phyloP scores from a whole-genome alignment of 139 green algal genomes.

The Chlamydomonas schloesseri region DNA sequence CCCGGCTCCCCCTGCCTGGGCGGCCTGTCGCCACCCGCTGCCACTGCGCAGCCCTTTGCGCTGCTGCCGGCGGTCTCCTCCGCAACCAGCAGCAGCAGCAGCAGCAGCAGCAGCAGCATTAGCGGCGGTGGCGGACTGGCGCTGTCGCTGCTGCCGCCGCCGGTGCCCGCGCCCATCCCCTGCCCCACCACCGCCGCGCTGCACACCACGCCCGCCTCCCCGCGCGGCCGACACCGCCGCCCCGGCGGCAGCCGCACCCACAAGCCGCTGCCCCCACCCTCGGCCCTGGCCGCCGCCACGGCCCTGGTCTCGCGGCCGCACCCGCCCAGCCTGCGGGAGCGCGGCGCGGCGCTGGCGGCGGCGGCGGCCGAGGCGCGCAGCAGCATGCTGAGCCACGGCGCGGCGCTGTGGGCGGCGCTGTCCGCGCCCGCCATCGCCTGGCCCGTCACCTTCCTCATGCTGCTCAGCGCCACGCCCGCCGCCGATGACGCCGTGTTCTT shows the following conservation, averaged over 20 bases:
- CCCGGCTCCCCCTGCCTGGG: no score
- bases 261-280: neutral
- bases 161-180: neutral
- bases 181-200: neutral
- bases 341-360: neutral
- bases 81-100: no score
- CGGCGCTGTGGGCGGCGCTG: conserved; percentile 46
- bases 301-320: neutral
- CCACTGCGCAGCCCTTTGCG: no score
- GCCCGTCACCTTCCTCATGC: conserved; percentile 46
- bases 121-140: no score
- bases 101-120: no score
- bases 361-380: neutral
- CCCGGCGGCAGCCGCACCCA: neutral
- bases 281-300: no score
- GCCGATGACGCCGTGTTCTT: conserved; percentile 49
- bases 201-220: neutral
- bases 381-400: neutral
- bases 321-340: neutral
- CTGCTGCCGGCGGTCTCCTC: no score
- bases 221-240: no score
- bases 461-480: conserved; percentile 40
- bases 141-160: no score
- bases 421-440: conserved; percentile 14
- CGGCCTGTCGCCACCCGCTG: neutral